A percentile compares a stretch with the other conserved stretches of the same genome.
Conservation (phyloP, 805 yeast genomes). For the Pichia thaimueangensis region DNA sequence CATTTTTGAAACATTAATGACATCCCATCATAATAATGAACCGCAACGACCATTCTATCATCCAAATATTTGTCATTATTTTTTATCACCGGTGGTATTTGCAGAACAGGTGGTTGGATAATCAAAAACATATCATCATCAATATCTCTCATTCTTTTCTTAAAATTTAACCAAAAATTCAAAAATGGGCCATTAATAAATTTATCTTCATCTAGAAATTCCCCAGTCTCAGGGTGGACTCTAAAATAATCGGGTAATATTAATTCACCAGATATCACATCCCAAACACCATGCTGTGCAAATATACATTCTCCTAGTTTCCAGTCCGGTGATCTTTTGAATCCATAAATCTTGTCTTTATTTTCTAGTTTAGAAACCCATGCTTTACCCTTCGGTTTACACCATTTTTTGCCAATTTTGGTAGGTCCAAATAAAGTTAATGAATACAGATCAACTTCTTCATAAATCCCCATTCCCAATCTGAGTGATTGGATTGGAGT, state of each 20-base stretch:
- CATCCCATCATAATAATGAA: slow-evolving; percentile 94
- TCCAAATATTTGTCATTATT: slow-evolving; percentile 47
- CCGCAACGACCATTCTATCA: slow-evolving; percentile 62
- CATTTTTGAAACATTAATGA: slow-evolving; percentile 87
- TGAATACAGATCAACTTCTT: slow-evolving; percentile 61
- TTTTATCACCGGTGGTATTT: slow-evolving; percentile 62
- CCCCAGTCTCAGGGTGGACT: slow-evolving; percentile 33
- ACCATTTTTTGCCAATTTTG: slow-evolving; percentile 45
- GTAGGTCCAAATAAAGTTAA: slow-evolving; percentile 74
- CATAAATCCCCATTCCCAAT: slow-evolving; percentile 72
- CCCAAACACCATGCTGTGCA: slow-evolving; percentile 80
- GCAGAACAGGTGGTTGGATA: slow-evolving; percentile 78
- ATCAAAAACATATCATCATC: slow-evolving; percentile 47
- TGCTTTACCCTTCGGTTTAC: slow-evolving; percentile 68
- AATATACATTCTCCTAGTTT: slow-evolving; percentile 68
- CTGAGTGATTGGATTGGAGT: slow-evolving; percentile 68
- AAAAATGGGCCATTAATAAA: slow-evolving; percentile 64
- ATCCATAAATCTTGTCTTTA: slow-evolving; percentile 61
- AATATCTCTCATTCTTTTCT: slow-evolving; percentile 40
- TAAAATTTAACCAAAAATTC: slow-evolving; percentile 50
- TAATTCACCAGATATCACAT: slow-evolving; percentile 33
- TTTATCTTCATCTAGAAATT: slow-evolving; percentile 39
- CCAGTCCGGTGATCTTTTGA: slow-evolving; percentile 63
- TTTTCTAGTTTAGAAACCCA: slow-evolving; percentile 54
- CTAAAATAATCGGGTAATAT: slow-evolving; percentile 48